These are phyloP conservation scores for Coniochaeta sp. DNA, from an alignment of 2,329 filamentous ascomycete species.

Conservation along the genomic window DNA sequence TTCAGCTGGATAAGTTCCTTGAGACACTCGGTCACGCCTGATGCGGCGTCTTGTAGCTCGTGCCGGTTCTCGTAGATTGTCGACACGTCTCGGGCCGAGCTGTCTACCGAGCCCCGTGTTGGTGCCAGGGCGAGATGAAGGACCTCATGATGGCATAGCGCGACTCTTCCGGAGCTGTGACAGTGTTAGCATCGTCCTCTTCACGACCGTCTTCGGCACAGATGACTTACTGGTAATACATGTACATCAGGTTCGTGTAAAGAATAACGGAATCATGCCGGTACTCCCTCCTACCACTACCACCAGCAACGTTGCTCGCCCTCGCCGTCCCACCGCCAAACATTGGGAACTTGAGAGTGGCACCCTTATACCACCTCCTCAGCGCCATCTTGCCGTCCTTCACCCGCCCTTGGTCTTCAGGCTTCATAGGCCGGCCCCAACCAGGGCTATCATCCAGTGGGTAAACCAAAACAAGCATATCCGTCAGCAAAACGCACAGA, in stretches of 20 bases:
- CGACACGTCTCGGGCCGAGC: constrained; percentile 21
- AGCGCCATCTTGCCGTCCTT: constrained; percentile 28
- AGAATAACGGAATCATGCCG: constrained; percentile 34
- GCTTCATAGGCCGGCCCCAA: constrained; percentile 26
- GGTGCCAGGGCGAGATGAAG: constrained; percentile 33
- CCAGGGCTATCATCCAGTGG: constrained; percentile 33
- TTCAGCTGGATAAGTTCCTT: constrained; percentile 38
- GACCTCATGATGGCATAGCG: constrained; percentile 39
- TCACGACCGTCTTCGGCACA: too few species aligned
- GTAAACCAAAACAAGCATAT: constrained; percentile 37
- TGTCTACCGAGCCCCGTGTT: constrained; percentile 24
- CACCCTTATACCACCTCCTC: constrained; percentile 31
- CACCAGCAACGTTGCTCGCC: constrained; percentile 9
- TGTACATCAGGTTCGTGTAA: constrained; percentile 41
- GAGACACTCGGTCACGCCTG: constrained; percentile 35
- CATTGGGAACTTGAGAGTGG: constrained; percentile 29
- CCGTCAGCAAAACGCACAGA: constrained; percentile 37
- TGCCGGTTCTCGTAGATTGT: constrained; percentile 31
- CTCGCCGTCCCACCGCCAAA: constrained; percentile 21
- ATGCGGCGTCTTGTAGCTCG: constrained; percentile 36
- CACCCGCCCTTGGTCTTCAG: constrained; percentile 23
- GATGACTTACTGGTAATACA: constrained; percentile 44
- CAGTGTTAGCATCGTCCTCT: too few species aligned
- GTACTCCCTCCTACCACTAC: constrained; percentile 16
- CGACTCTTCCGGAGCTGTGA: constrained; percentile 32